Base-by-base conservation (phyloP, 352 stramenopile genomes). In the Globisporangium megalacanthum region DNA sequence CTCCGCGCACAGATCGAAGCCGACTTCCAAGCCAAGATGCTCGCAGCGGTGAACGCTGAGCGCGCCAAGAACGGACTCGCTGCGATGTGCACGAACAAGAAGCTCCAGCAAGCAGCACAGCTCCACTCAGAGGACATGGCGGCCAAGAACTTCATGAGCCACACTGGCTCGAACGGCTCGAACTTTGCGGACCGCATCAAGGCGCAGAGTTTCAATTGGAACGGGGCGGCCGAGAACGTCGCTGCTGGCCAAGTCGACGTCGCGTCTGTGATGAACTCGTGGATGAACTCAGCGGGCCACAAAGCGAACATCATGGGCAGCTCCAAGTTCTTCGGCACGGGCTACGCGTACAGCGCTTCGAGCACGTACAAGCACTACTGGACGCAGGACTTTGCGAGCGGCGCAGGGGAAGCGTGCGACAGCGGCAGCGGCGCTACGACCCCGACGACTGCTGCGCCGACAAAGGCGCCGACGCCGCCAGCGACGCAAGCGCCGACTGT, bases 41-140 rank as follows among this genome's bases (percentile, higher is more conserved):
- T 70, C 51, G 3, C 22, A 44, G 63, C 63, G 5, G 53, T 66
- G 31, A 70, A 70, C 49, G 48, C 37, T 8, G 53, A 63, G 52
- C 61, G 61, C 36, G 45, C 51, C 45, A 61, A 56, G 29, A 35
- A 53, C 5, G 61, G 61, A 1, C 54, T 62, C 36, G 39, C 49
- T 4, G 19, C 58, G 17, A 54, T 64, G 33, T 47, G 66, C 49
- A 50, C 61, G 46, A 77, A 74, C 66, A 67, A 53, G 29, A 73
- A 74, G 56, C 69, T 77, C 44, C 57, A 71, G 42, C 35, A 41
- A 4, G 67, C 70, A 6, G 64, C 70, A 0, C 64, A 75, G 47
- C 6, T 39, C 6, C 67, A 75, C 60, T 73, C 66, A n/a, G 56
- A 67, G 10, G 67, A 73, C 59, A 60, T 68, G 52, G 70, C 67